Evolutionary conservation across 352 stramenopile genomes (phyloP).

Genomic region (Phytophthora nicotianae): DNA sequence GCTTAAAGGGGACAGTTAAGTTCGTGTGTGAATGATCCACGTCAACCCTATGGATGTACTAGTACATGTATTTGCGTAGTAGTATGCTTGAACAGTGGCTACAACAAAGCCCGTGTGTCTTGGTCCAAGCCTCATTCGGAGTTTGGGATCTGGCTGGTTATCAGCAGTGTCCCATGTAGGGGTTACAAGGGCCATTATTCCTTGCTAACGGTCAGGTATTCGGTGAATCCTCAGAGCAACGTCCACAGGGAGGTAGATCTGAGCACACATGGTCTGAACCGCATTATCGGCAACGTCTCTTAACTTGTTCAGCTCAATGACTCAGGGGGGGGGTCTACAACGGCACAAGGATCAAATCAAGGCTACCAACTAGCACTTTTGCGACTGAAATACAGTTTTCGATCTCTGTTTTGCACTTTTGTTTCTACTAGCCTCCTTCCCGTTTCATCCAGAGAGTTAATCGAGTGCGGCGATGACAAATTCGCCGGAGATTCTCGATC

Average conservation of each 20-base stretch:
- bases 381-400: too few species aligned
- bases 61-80: too few species aligned
- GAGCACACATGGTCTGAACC: too few species aligned
- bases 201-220: background rate
- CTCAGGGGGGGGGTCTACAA: too few species aligned
- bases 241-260: too few species aligned
- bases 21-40: constrained; percentile 2
- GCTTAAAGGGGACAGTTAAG: constrained; percentile 14
- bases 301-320: too few species aligned
- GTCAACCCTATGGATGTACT: constrained; percentile 5
- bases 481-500: too few species aligned
- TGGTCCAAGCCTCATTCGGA: too few species aligned
- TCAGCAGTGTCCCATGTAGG: background rate
- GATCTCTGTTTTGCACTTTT: background rate
- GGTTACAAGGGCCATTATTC: background rate
- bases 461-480: too few species aligned
- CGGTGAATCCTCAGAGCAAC: too few species aligned
- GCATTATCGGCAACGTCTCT: too few species aligned
- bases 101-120: background rate
- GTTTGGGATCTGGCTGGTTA: background rate
- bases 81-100: constrained; percentile 1
- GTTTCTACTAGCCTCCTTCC: background rate
- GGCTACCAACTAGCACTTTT: background rate
- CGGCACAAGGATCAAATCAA: background rate
- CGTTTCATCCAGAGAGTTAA: too few species aligned